Percentiles rank a stretch among this genome's conserved stretches.
Conservation (phyloP, 2,329 filamentous ascomycete species). For the Exophiala dermatitidis region DNA sequence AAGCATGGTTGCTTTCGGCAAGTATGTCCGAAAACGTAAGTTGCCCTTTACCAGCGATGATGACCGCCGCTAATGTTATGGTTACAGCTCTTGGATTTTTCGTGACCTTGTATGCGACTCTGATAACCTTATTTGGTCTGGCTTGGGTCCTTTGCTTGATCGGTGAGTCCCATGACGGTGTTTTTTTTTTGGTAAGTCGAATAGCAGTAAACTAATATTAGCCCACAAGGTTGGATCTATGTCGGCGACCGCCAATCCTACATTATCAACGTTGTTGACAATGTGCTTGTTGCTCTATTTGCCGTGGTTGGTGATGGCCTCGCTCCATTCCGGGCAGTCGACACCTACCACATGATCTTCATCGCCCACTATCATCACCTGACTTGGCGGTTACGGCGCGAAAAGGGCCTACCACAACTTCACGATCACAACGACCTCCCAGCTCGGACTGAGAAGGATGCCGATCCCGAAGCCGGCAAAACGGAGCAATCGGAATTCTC, state of each 20-base stretch:
- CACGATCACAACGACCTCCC: constrained; percentile 65
- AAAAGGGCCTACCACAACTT: constrained; percentile 55
- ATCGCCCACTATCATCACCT: constrained; percentile 65
- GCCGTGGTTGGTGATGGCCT: constrained; percentile 64
- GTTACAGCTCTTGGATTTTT: constrained; percentile 64
- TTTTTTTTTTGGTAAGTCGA: neutral
- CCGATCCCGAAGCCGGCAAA: constrained; percentile 41
- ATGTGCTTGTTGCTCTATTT: constrained; percentile 63
- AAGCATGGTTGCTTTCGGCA: constrained; percentile 67
- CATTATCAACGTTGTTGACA: constrained; percentile 62
- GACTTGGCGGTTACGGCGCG: constrained; percentile 59
- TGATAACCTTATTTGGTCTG: constrained; percentile 77
- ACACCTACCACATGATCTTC: constrained; percentile 83
- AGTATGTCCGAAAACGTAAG: constrained; percentile 66
- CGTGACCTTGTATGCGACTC: constrained; percentile 72
- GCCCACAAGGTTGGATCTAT: constrained; percentile 62
- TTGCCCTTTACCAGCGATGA: constrained; percentile 17
- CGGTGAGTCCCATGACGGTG: constrained; percentile 38
- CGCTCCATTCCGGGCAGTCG: constrained; percentile 66
- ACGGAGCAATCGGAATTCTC: constrained; percentile 22
- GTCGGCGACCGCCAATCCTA: constrained; percentile 66
- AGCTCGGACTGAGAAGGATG: constrained; percentile 34
- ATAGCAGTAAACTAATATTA: neutral
- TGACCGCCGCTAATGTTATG: constrained; percentile 2
- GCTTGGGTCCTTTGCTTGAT: constrained; percentile 90